Conservation (phyloP, 225 moss, liverwort and hornwort genomes). For the Physcomitrellopsis africana region DNA sequence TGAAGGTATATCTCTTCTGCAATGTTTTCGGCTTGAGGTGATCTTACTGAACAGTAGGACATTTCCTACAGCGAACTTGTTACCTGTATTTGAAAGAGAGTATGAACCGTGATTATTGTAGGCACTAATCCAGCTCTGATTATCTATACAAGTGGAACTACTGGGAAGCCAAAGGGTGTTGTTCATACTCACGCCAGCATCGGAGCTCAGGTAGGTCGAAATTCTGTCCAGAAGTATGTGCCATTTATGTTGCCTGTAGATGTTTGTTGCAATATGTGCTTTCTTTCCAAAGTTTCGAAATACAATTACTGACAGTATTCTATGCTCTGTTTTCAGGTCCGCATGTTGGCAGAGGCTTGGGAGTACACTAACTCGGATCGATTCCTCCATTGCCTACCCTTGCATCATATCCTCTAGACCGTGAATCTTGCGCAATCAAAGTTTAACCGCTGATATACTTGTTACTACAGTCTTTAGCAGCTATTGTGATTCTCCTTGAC, state of each 20-base stretch:
- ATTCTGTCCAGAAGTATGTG: conserved; percentile 11
- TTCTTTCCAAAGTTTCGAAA: conserved; percentile 9
- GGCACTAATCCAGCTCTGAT: conserved; percentile 79
- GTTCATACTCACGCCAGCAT: conserved; percentile 89
- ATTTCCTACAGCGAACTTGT: conserved; percentile 19
- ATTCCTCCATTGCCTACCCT: conserved; percentile 91
- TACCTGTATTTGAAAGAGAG: background rate
- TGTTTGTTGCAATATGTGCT: conserved; percentile 8
- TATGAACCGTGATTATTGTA: conserved; percentile 29
- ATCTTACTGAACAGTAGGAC: conserved; percentile 15
- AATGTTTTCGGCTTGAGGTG: conserved; percentile 17
- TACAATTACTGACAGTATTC: background rate
- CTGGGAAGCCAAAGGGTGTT: conserved; percentile 96
- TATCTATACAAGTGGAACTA: conserved; percentile 98
- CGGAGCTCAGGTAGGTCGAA: conserved; percentile 74
- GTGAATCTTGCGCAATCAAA: conserved; percentile 17
- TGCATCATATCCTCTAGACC: conserved; percentile 80
- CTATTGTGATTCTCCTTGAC: conserved; percentile 47
- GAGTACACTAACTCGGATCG: conserved; percentile 75
- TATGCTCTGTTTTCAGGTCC: conserved; percentile 59
- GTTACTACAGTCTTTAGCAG: conserved; percentile 10
- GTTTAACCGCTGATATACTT: conserved; percentile 15
- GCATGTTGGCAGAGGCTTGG: conserved; percentile 87
- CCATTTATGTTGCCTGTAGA: conserved; percentile 9
- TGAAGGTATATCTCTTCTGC: conserved; percentile 51